phyloP scores from a whole-genome alignment of 1,284 basidiomycete species.

The Clitocybe nebularis region DNA sequence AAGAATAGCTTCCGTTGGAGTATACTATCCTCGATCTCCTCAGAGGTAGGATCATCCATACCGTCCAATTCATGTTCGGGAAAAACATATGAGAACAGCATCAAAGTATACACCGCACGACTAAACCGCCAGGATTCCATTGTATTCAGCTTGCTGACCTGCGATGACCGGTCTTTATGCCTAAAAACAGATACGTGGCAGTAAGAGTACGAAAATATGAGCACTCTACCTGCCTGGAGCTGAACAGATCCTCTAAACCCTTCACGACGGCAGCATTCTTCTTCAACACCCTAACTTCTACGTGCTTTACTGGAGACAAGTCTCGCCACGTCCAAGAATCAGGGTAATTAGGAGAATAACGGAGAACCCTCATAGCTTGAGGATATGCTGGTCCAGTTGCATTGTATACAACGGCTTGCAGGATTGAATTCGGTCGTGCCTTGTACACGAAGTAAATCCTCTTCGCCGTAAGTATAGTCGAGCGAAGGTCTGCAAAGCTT shows the following conservation, averaged over 20 bases:
- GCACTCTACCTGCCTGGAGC: conserved; percentile 1
- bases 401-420: conserved; percentile 8
- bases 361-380: conserved; percentile 10
- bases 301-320: not conserved
- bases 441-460: conserved; percentile 15
- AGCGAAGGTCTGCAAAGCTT: conserved; percentile 14
- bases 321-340: not conserved
- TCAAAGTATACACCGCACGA: conserved; percentile 14
- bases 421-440: conserved; percentile 6
- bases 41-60: too few relatives aligned
- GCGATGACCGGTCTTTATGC: conserved; percentile 4
- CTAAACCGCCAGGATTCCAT: conserved; percentile 15
- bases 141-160: conserved; percentile 7
- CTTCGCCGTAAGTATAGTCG: conserved; percentile 15
- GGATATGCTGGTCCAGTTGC: conserved; percentile 11
- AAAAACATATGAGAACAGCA: conserved; percentile 13
- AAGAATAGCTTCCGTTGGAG: too few relatives aligned
- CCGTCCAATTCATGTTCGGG: conserved; percentile 1
- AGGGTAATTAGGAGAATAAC: not conserved
- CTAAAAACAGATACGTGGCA: not conserved
- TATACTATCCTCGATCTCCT: too few relatives aligned
- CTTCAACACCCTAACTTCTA: not conserved
- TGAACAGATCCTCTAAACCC: conserved; percentile 4
- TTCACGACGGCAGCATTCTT: not conserved
- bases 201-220: not conserved